These are phyloP conservation scores for Hymenoscyphus linearis DNA, from an alignment of 2,329 filamentous ascomycete genomes.

Conservation along the genomic window DNA sequence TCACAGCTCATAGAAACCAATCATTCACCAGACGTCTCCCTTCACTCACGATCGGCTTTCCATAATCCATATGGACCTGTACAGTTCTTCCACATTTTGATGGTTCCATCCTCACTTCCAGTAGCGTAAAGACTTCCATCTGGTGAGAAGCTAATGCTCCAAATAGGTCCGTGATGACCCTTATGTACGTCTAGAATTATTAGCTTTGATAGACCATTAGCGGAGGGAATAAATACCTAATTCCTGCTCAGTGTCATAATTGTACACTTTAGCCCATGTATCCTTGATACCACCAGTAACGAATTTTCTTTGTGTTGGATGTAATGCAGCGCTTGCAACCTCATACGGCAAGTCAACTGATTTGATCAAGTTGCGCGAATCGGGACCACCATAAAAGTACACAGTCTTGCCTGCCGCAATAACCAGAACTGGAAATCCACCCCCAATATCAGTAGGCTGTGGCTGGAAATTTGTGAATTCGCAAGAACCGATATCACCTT, in stretches of 20 bases:
- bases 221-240: conserved; percentile 48
- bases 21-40: background rate
- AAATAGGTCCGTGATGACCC: conserved; percentile 94
- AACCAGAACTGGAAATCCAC: conserved; percentile 68
- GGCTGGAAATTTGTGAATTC: conserved; percentile 70
- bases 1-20: conserved; percentile 2
- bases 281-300: conserved; percentile 88
- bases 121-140: conserved; percentile 96
- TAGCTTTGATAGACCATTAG: conserved; percentile 11
- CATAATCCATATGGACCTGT: conserved; percentile 61
- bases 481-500: conserved; percentile 84
- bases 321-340: conserved; percentile 84
- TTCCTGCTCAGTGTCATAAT: conserved; percentile 78
- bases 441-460: conserved; percentile 56
- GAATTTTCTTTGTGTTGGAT: conserved; percentile 73
- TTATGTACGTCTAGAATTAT: conserved; percentile 72
- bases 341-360: conserved; percentile 75
- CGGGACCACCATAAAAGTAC: conserved; percentile 80
- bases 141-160: conserved; percentile 91
- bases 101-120: conserved; percentile 93
- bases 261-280: conserved; percentile 94
- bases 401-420: conserved; percentile 92
- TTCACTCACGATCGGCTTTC: conserved; percentile 32
- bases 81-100: conserved; percentile 82
- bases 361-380: conserved; percentile 70